Base-by-base conservation (phyloP, 2,329 filamentous ascomycete species). In the Colletotrichum sansevieriae region DNA sequence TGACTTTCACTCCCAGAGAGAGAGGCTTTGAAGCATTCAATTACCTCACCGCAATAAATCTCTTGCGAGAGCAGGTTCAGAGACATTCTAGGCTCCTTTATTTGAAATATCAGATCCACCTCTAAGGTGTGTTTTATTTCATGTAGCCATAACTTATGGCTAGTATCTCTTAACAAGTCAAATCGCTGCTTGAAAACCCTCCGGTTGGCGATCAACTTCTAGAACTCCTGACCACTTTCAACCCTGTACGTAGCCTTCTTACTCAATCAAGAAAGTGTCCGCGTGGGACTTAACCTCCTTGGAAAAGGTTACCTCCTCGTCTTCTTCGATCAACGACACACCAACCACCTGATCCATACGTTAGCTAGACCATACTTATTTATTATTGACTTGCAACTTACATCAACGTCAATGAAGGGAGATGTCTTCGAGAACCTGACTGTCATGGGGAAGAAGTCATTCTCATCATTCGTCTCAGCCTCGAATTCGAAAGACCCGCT, bases 401-500 rank as follows among this genome's bases (percentile, higher is more conserved):
- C 95, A 83, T 98, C 94, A 72, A 99, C 93, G 75, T 98, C 94
- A 58, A 98, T 88, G 79, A 93, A 97, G 33, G 96, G 95, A 67
- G 87, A 89, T 47, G 89, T 87, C 87, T 97, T 98, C 71, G 89
- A 91, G 82, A 99, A 99, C 63, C 90, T 88, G 70, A 98, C 90
- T 62, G 88, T 91, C 95, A 99, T 98, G 1, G 96, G 96, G 90
- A 99, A 99, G 84, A 98, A 98, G 75, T 98, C 95, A 65, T 93
- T 91, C 78, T 98, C 96, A 73, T 95, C 93, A 63, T 90, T 88
- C 11, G 93, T 93, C 78, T 93, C 90, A 1, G 94, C 94, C 81
- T 98, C 96, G 73, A 99, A 98, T 79, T 99, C 96, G 76, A 99
- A 98, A 54, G 92, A 91, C 18, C 96, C 96, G 46, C 85, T 94